A percentile compares a stretch with the other conserved stretches of the same genome.
Evolutionary conservation across 208 protist species (phyloP).

Genomic region (Strigomonas culicis): DNA sequence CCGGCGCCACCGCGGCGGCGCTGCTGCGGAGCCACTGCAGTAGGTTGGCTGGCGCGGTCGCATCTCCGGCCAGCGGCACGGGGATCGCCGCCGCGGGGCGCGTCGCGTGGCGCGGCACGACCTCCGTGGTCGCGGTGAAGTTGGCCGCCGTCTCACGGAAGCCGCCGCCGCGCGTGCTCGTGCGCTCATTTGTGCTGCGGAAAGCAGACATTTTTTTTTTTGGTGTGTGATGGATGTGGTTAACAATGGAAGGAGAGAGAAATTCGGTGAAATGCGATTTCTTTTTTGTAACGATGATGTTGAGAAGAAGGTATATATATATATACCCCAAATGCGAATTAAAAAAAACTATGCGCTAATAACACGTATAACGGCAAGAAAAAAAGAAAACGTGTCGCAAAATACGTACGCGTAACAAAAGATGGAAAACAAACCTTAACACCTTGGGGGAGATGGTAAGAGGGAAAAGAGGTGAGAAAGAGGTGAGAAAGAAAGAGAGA

Average conservation of each 20-base stretch:
- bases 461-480: neutral
- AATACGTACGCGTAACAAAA: too few species aligned
- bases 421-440: too few species aligned
- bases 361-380: neutral
- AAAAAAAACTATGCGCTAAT: neutral
- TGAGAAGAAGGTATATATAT: neutral
- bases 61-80: neutral
- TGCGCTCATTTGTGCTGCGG: neutral
- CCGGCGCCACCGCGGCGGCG: neutral
- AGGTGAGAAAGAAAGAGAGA: neutral
- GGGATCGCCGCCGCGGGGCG: neutral
- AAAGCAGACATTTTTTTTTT: constrained; percentile 7
- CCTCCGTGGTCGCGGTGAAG: neutral
- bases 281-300: neutral
- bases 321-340: neutral
- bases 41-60: neutral
- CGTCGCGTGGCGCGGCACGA: too few species aligned
- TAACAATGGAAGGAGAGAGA: too few species aligned
- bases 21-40: neutral
- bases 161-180: neutral
- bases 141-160: neutral
- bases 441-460: too few species aligned
- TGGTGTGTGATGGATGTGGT: neutral
- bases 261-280: too few species aligned
- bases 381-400: neutral